Base-by-base conservation (phyloP, 1,284 basidiomycete species). In the Leccinum ponderosum region DNA sequence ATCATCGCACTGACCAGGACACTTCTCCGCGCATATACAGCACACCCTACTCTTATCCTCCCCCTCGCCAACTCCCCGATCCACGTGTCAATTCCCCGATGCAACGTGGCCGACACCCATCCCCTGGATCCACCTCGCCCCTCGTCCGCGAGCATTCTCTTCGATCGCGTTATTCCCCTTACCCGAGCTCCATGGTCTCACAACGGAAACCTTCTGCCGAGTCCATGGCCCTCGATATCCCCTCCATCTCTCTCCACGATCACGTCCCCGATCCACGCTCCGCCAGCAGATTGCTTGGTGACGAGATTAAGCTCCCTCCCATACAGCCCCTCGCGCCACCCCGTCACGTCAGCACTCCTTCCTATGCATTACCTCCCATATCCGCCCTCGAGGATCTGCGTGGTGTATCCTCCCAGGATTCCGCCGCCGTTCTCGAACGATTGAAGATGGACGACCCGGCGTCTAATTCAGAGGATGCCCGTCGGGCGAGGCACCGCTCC, bases 321-420 rank as follows among this genome's bases (percentile, higher is more conserved):
- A 82, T 87, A 55, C 80, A 81, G 20, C 73, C 78, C 9, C 71
- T 78, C 15, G 63, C 71, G 12, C 72, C 64, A 27, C 65, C 71
- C 3, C 64, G 66, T 42, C 69, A 69, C 35, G 73, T 80, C 50
- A 68, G 65, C 44, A 68, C 66, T 11, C 48, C 65, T 15, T 68
- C 77, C 4, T 85, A 86, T 63, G 81, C 84, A 8, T 72, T 90
- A 4, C 87, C 88, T 2, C 87, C 87, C 0, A 90, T 90, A 61
- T 86, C 87, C 4, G 82, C 85, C 0, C 74, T 90, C 65, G 87
- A 89, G 69, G 83, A 84, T 62, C 70, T 83, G 51, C 77, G 83
- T 12, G 81, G 83, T 3, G 74, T 82, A 20, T 75, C 79, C 48
- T 77, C 77, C 2, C 78, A 81, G 48, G 86, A 89, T 68, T 84